Conservation (phyloP, 176 grass and related monocot genomes). For the Triticum turgidum region DNA sequence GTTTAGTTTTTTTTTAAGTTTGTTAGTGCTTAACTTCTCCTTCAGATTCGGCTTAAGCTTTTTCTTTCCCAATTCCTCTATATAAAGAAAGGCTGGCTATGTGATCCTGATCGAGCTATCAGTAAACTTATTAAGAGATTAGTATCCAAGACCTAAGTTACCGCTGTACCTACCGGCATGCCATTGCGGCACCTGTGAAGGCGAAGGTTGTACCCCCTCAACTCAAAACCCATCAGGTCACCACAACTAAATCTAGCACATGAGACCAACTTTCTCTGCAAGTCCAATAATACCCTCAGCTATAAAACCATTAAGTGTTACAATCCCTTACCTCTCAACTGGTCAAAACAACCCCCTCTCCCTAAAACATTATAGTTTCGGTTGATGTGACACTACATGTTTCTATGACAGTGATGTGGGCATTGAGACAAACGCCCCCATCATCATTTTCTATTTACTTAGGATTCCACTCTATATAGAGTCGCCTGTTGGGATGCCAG, state of each 20-base stretch:
- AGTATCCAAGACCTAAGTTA: too few relatives aligned
- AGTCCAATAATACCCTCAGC: neutral
- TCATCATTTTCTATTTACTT: neutral
- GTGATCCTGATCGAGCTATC: neutral
- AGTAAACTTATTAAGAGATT: neutral
- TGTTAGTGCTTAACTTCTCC: neutral
- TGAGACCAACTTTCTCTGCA: neutral
- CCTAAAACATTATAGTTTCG: neutral
- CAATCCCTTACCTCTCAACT: neutral
- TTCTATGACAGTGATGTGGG: neutral
- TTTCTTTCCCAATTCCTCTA: neutral
- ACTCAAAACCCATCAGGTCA: neutral
- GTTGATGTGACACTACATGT: slow-evolving; percentile 12
- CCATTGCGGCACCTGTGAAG: neutral
- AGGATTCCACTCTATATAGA: neutral
- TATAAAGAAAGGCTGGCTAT: neutral
- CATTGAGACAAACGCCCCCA: neutral
- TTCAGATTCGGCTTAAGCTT: slow-evolving; percentile 3
- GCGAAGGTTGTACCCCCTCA: neutral
- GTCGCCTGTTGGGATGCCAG: neutral
- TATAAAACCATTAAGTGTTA: neutral
- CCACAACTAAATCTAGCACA: neutral
- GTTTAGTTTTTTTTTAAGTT: neutral
- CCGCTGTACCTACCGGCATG: too few relatives aligned
- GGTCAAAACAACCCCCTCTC: slow-evolving; percentile 7